Base-by-base conservation (phyloP, 2,329 filamentous ascomycete species). In the Juglanconis sp. region DNA sequence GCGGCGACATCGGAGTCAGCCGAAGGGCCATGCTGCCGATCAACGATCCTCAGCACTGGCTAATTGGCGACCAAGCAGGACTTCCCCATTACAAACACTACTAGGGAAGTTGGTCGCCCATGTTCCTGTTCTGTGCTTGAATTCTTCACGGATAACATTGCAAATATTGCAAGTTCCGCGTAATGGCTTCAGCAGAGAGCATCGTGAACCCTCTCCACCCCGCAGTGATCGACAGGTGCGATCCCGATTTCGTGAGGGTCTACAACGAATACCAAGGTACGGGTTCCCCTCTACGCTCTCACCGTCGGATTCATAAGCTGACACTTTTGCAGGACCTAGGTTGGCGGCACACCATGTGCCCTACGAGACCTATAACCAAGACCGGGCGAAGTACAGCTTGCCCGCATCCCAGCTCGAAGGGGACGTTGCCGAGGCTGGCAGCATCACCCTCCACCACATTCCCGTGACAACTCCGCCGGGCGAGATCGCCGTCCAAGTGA, bases 181-280 rank as follows among this genome's bases (percentile, higher is more conserved):
- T 15, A 9, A 63, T 63, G 61, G 61, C 61, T 3, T 46, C 35
- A 34, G 5, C 31, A 49, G 42, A 55, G 10, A 40, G 5, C 51
- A n/a, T 13, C 44, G 32, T 77, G 47, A 77, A 77, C 59, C 70
- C 73, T 15, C 70, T 78, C 57, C 72, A 74, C 63, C 70, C 73
- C 31, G 69, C 70, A 1, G 66, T 77, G 49, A 68, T 76, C 11
- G 70, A 71, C 30, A 68, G 67, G 31, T 63, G 77, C 17, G 74
- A 77, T 63, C 73, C 73, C 0, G 65, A 66, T 50, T 77, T 75
- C 59, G 65, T 74, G 46, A 68, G 73, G 15, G 72, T 77, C 47
- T 77, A 77, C 67, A 76, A 65, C 44, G 57, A 56, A 31, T 66
- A 70, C 57, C 70, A 72, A 69, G 68, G 70, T 71, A 65, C 59